Evolutionary conservation across 2,329 filamentous ascomycete genomes (phyloP), one percentile per base, ranked within the genome.

Genomic region (Penicillium griseofulvum): DNA sequence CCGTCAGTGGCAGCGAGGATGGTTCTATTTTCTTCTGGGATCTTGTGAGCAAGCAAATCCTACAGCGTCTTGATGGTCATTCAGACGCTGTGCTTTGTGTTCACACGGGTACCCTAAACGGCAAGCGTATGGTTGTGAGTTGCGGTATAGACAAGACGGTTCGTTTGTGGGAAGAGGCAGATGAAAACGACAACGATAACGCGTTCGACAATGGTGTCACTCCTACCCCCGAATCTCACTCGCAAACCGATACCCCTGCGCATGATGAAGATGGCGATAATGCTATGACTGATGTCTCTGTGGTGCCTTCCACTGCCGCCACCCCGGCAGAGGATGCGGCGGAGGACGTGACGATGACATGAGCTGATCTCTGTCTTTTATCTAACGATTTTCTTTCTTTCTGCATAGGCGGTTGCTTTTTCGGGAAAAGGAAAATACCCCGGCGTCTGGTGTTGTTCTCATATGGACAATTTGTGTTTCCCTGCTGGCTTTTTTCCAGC

Each of bases 1-100:
- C 92, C 16, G 89, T 87, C 0, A 89, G 88, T 33, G 91, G 92
- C 0, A 95, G 90, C 71, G 93, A 97, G 71, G 90, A 97, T 65
- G 91, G 92, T 16, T 83, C 85, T 44, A 83, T 96, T 11, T 79
- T 96, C 16, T 82, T 96, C 51, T 99, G 94, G 94, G 91, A 97
- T 66, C 90, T 97, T 14, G 86, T 84, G 57, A 90, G 81, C 68
- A 99, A 97, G 74, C 86, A 88, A 52, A 77, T 96, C 2, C 77
- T 97, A 19, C 92, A 97, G 78, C 76, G 78, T 19, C 68, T 85
- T 10, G 74, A 80, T 26, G 79, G 80, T 1, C 83, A 85, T 57
- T 78, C 81, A 1, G 84, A 83, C 39, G 78, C 81, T 4, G 81
- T 88, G 6, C 70, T 87, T 34, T 78, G 80, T 0, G 84, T 87